Evolutionary conservation across 176 grass and related monocot genomes (phyloP).

Genomic region (Aegilops umbellulata): DNA sequence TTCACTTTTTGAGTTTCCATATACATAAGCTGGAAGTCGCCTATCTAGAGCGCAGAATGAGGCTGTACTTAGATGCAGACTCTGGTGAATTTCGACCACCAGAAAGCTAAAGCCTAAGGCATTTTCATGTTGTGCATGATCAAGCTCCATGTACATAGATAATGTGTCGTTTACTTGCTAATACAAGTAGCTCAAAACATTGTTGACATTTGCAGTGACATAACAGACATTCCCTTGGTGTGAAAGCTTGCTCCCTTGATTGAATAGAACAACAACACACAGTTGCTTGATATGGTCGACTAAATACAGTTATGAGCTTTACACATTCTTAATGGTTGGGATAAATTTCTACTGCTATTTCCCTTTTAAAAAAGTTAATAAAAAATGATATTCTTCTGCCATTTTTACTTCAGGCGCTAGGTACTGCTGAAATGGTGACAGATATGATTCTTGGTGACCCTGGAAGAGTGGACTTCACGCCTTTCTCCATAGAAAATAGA

Average conservation of each 20-base stretch:
- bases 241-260: not conserved
- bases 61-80: not conserved
- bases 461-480: constrained; percentile 56
- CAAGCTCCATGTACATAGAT: not conserved
- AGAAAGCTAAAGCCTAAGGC: not conserved
- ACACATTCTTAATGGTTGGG: not conserved
- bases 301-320: not conserved
- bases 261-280: not conserved
- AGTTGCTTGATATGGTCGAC: not conserved
- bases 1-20: constrained; percentile 1
- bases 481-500: constrained; percentile 68
- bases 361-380: constrained; percentile 16
- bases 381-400: constrained; percentile 16
- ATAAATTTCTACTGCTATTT: constrained; percentile 2
- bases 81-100: not conserved
- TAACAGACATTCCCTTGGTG: not conserved
- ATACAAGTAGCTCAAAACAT: not conserved
- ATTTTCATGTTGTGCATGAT: not conserved
- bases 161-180: not conserved
- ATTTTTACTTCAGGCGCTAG: constrained; percentile 72
- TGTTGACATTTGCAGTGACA: not conserved
- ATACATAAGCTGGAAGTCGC: not conserved
- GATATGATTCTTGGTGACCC: constrained; percentile 79
- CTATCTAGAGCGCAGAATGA: not conserved
- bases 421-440: constrained; percentile 93